Percentiles rank a stretch among this genome's conserved stretches.
Evolutionary conservation across 148 eudicot genomes (phyloP).

Genomic region (Fallopia convolvulus): DNA sequence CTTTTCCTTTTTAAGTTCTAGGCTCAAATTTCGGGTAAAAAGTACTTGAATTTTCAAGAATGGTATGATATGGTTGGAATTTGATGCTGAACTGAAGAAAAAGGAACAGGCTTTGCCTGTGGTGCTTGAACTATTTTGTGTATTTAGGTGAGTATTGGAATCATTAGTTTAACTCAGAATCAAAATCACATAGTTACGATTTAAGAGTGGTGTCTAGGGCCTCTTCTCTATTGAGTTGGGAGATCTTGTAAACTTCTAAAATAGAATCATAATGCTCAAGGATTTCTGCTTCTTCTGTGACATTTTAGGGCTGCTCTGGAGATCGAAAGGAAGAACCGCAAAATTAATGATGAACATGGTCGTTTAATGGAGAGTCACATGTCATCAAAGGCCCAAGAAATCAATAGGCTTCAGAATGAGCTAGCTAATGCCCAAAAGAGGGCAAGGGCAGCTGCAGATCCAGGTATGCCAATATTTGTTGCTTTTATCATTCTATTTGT

Average conservation of each 20-base stretch:
- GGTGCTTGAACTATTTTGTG: background rate
- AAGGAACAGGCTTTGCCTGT: background rate
- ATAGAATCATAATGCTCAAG: background rate
- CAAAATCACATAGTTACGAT: background rate
- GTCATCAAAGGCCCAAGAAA: slow-evolving; percentile 40
- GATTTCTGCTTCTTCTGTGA: background rate
- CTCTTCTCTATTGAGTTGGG: background rate
- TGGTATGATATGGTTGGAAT: background rate
- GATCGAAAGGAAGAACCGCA: slow-evolving; percentile 50
- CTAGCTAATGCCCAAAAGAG: slow-evolving; percentile 67
- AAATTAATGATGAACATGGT: slow-evolving; percentile 36
- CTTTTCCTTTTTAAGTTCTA: background rate
- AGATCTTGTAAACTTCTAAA: background rate
- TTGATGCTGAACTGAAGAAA: slow-evolving; percentile 1
- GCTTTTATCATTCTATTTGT: background rate
- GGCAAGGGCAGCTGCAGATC: slow-evolving; percentile 53
- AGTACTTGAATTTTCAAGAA: background rate
- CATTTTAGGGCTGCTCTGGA: slow-evolving; percentile 61
- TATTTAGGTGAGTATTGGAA: background rate
- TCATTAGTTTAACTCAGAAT: background rate
- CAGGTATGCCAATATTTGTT: slow-evolving; percentile 25
- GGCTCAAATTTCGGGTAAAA: background rate
- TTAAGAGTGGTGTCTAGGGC: background rate
- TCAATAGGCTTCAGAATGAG: slow-evolving; percentile 50
- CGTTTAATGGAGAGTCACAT: slow-evolving; percentile 55